These are phyloP conservation scores for Helicostylum pulchrum DNA, from an alignment of 192 early-diverging fungal genomes.

Conservation along the genomic window DNA sequence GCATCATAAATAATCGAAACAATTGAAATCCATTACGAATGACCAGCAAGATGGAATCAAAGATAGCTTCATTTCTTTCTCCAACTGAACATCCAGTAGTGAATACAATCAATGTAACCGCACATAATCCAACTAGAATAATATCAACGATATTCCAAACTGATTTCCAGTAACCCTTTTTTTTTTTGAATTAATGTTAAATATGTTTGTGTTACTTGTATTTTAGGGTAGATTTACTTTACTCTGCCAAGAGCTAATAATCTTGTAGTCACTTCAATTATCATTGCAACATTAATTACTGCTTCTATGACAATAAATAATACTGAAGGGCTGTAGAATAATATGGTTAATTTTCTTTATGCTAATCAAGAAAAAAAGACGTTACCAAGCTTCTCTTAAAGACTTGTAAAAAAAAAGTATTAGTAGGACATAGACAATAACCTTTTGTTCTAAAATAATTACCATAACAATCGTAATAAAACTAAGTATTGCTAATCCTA, in stretches of 20 bases:
- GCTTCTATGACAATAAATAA: slow-evolving; percentile 70
- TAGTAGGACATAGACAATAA: too few species aligned
- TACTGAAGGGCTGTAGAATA: slow-evolving; percentile 49
- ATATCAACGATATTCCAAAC: slow-evolving; percentile 75
- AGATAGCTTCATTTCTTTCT: slow-evolving; percentile 62
- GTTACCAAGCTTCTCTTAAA: slow-evolving; percentile 43
- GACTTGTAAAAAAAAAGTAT: too few species aligned
- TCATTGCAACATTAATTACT: slow-evolving; percentile 73
- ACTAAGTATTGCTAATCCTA: slow-evolving; percentile 49
- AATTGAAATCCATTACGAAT: slow-evolving; percentile 70
- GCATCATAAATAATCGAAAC: slow-evolving; percentile 63
- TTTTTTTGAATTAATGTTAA: neutral
- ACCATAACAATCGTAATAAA: slow-evolving; percentile 52
- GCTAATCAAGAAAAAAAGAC: neutral
- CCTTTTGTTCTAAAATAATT: slow-evolving; percentile 8
- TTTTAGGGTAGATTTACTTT: neutral
- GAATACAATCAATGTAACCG: slow-evolving; percentile 64
- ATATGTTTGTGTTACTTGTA: neutral
- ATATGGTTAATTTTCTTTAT: neutral
- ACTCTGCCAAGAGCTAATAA: slow-evolving; percentile 63
- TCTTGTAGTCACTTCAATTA: slow-evolving; percentile 65
- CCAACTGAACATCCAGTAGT: slow-evolving; percentile 62
- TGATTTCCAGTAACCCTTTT: slow-evolving; percentile 57
- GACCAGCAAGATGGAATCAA: slow-evolving; percentile 71
- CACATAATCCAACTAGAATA: slow-evolving; percentile 64